These are phyloP conservation scores for Neoarthrinium moseri DNA, from an alignment of 2,329 filamentous ascomycete genomes.

Conservation along the genomic window DNA sequence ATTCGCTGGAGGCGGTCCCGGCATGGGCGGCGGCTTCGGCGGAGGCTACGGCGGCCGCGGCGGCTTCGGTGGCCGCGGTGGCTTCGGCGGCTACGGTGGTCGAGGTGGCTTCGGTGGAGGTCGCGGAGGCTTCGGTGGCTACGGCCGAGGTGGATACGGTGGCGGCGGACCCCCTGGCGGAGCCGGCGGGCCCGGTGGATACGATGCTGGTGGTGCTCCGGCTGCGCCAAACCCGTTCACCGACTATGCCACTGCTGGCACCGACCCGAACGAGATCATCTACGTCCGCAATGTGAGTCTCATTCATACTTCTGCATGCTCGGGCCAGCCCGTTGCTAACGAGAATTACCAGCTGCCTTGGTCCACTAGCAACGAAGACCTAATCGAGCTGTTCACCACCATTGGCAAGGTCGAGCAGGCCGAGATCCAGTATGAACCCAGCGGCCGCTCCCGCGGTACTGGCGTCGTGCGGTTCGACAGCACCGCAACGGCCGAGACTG, in stretches of 20 bases:
- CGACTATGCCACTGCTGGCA: slow-evolving; percentile 83
- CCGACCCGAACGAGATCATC: slow-evolving; percentile 79
- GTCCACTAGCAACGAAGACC: slow-evolving; percentile 98
- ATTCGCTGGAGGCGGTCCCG: slow-evolving; percentile 68
- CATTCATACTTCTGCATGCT: neutral
- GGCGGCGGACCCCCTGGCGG: slow-evolving; percentile 43
- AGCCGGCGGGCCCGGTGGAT: slow-evolving; percentile 40
- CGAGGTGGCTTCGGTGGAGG: slow-evolving; percentile 47
- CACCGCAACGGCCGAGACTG: slow-evolving; percentile 81
- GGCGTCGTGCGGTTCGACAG: slow-evolving; percentile 95
- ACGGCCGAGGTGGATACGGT: slow-evolving; percentile 40
- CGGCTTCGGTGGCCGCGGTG: slow-evolving; percentile 41
- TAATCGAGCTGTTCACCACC: slow-evolving; percentile 94
- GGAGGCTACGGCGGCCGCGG: slow-evolving; percentile 50
- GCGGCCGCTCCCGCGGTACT: slow-evolving; percentile 89
- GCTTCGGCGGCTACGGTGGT: slow-evolving; percentile 43
- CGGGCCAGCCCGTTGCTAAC: slow-evolving; percentile 18
- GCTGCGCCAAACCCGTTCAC: slow-evolving; percentile 86
- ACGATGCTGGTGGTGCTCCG: slow-evolving; percentile 42
- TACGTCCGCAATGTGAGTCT: slow-evolving; percentile 92
- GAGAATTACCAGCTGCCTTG: slow-evolving; percentile 72
- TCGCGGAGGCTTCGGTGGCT: slow-evolving; percentile 42
- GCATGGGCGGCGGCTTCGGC: slow-evolving; percentile 60
- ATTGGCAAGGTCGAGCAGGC: slow-evolving; percentile 98
- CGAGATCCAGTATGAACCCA: slow-evolving; percentile 98